Evolutionary conservation across 768 basidiomycete species (phyloP).

Genomic region (Hericium rajendrae): DNA sequence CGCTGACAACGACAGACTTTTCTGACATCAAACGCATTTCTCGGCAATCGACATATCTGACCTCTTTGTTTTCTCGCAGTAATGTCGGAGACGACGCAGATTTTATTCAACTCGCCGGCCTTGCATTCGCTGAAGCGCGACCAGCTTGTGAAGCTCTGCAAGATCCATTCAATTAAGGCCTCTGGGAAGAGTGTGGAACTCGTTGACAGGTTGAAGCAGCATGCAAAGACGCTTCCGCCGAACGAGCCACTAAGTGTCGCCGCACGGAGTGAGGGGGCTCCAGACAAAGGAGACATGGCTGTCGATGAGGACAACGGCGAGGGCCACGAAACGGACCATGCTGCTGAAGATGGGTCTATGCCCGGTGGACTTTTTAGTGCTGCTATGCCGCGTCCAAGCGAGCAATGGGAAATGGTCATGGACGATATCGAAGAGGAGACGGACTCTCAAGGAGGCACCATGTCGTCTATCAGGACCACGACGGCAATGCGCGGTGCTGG

Average conservation of each 20-base stretch:
- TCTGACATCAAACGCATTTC: neutral
- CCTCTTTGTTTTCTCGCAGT: neutral
- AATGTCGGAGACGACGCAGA: constrained; percentile 69
- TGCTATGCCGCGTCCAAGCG: constrained; percentile 48
- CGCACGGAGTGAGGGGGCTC: constrained; percentile 32
- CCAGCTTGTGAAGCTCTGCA: constrained; percentile 80
- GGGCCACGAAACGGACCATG: neutral
- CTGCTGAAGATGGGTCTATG: constrained; percentile 7
- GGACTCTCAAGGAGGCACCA: constrained; percentile 35
- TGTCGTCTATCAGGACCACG: constrained; percentile 36
- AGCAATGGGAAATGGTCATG: constrained; percentile 85
- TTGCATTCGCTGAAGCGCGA: constrained; percentile 76
- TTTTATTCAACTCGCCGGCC: constrained; percentile 78
- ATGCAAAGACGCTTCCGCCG: constrained; percentile 53
- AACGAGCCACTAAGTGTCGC: constrained; percentile 41
- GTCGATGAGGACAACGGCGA: constrained; percentile 19
- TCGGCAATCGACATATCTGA: neutral
- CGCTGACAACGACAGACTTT: neutral
- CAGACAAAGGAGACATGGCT: constrained; percentile 8
- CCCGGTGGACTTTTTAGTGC: neutral
- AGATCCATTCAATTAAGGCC: constrained; percentile 71
- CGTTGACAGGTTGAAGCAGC: constrained; percentile 55
- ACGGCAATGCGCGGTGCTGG: constrained; percentile 28
- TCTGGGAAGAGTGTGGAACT: constrained; percentile 72
- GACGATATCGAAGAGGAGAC: constrained; percentile 65